Evolutionary conservation across 2,329 filamentous ascomycete species (phyloP).

Genomic region (Fusarium odoratissimum): DNA sequence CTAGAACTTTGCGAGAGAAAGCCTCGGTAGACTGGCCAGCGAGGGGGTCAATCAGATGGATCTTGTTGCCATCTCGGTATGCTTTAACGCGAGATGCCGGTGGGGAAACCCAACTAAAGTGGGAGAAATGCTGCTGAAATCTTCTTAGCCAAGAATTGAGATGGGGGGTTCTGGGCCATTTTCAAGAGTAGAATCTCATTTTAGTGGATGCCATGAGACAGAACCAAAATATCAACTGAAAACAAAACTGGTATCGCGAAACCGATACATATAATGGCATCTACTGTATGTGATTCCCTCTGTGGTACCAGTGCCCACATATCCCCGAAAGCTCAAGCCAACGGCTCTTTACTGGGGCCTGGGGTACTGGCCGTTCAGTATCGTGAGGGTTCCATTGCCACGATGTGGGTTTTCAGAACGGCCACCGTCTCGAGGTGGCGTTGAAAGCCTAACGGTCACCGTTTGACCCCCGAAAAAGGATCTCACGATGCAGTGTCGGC

Average conservation of each 20-base stretch:
- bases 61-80: slow-evolving; percentile 34
- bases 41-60: slow-evolving; percentile 9
- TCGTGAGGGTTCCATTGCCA: slow-evolving; percentile 25
- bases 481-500: slow-evolving; percentile 21
- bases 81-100: slow-evolving; percentile 43
- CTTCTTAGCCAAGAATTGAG: background rate
- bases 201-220: background rate
- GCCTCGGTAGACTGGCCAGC: slow-evolving; percentile 19
- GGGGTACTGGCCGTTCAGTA: background rate
- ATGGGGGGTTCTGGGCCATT: background rate
- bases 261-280: background rate
- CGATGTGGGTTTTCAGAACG: slow-evolving; percentile 29
- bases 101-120: slow-evolving; percentile 23
- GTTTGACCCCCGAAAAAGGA: slow-evolving; percentile 19
- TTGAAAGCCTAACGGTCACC: slow-evolving; percentile 28
- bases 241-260: slow-evolving; percentile 4
- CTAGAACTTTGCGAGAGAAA: background rate
- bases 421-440: slow-evolving; percentile 29
- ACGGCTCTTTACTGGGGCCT: slow-evolving; percentile 20
- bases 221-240: slow-evolving; percentile 1
- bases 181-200: background rate
- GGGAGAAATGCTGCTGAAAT: slow-evolving; percentile 2
- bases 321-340: slow-evolving; percentile 29
- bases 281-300: background rate
- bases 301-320: slow-evolving; percentile 23